Evolutionary conservation across 1,284 basidiomycete species (phyloP).

Genomic region (Ustilago loliicola): DNA sequence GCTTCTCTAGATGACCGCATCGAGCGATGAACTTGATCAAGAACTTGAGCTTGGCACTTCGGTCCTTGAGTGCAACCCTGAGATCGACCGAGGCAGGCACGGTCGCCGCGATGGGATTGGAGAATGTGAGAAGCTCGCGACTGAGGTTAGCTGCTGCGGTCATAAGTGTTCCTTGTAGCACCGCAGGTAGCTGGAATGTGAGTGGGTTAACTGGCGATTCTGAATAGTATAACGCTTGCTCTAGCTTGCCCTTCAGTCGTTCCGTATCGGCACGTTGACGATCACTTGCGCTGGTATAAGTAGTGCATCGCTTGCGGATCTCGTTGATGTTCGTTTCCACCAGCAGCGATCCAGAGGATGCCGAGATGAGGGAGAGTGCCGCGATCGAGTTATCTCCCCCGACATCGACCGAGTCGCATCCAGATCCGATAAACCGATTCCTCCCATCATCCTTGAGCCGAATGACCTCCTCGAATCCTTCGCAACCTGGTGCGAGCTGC

Average conservation of each 20-base stretch:
- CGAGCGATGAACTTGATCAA: slow-evolving; percentile 82
- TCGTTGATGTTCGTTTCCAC: slow-evolving; percentile 53
- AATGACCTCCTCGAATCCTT: slow-evolving; percentile 69
- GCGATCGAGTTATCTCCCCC: slow-evolving; percentile 23
- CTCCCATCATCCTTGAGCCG: slow-evolving; percentile 65
- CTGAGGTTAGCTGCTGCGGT: slow-evolving; percentile 80
- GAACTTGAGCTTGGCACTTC: slow-evolving; percentile 82
- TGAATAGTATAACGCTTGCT: slow-evolving; percentile 87
- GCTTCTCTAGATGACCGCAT: slow-evolving; percentile 73
- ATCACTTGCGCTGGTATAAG: slow-evolving; percentile 29
- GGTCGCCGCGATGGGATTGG: slow-evolving; percentile 32
- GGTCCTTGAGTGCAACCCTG: slow-evolving; percentile 81
- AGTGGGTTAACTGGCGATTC: slow-evolving; percentile 82
- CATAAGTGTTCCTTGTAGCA: slow-evolving; percentile 81
- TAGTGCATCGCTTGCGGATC: slow-evolving; percentile 38
- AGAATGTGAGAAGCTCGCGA: slow-evolving; percentile 71
- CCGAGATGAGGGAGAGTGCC: slow-evolving; percentile 64
- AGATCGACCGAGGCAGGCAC: slow-evolving; percentile 75
- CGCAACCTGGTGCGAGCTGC: slow-evolving; percentile 39
- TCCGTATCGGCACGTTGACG: slow-evolving; percentile 65
- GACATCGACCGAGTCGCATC: slow-evolving; percentile 36
- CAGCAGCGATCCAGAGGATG: slow-evolving; percentile 59
- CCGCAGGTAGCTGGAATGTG: slow-evolving; percentile 83
- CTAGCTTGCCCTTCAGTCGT: slow-evolving; percentile 84
- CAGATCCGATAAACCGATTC: slow-evolving; percentile 68